Base-by-base conservation (phyloP, 768 basidiomycete genomes). In the Lanmaoa rubissima region DNA sequence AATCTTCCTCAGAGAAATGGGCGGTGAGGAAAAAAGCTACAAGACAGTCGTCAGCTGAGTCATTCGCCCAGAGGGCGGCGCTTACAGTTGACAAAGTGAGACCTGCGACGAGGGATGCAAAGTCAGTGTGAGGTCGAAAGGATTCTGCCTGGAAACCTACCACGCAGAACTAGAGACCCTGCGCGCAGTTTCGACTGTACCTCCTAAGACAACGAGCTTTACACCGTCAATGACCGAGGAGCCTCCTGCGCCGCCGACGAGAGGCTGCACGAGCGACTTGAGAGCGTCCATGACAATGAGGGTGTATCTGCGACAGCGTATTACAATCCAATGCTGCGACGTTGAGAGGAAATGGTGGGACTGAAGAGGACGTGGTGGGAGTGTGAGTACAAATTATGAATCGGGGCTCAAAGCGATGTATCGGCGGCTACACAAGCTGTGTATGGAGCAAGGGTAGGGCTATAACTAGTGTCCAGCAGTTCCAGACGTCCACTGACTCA, bases 1-100 rank as follows among this genome's bases (percentile, higher is more conserved):
- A 89, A 68, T 93, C 91, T 72, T 93, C 91, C 74, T 93, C 91
- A 61, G 85, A 88, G 76, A 93, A 93, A 73, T 92, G 88, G 10
- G 91, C 91, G 16, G 91, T 93, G 50, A 93, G 83, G 83, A 92
- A 93, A 80, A 89, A 89, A 0, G 87, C 87, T 88, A 69, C 13
- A 13, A 44, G 28, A 17, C 0, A 14, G 55, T 19, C 8, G 40
- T 66, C 21, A 64, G 59, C 16, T 2, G 56, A 53, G 55, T 31
- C 16, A 48, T 54, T 54, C n/a, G 50, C 21, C 24, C 13, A 21
- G 32, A 47, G 19, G 32, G 42, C 48, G 51, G 54, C 38, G 75
- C 88, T 79, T 73, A 90, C 90, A 91, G 72, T 92, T 92, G 40
- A 92, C 88, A 71, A 92, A 92, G 67, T 90, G 88, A 55, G 84